These are phyloP conservation scores for Penicillium egyptiacum DNA, from an alignment of 495 filamentous ascomycete genomes.

Conservation along the genomic window DNA sequence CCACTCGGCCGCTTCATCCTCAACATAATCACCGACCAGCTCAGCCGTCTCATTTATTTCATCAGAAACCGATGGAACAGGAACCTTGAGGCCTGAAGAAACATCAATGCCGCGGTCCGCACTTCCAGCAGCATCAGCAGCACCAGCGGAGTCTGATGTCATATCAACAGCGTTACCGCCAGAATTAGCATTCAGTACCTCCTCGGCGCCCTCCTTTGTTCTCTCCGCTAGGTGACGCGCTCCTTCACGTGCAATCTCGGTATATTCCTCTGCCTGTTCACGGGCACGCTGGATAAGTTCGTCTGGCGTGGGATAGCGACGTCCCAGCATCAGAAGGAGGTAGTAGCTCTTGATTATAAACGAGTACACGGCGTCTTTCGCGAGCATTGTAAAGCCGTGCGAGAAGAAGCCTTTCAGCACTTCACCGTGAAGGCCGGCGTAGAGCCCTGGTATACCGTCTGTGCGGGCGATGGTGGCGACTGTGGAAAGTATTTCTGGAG, in stretches of 20 bases:
- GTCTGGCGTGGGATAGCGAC: constrained; percentile 46
- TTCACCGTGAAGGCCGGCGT: constrained; percentile 75
- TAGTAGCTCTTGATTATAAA: constrained; percentile 70
- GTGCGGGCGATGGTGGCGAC: constrained; percentile 61
- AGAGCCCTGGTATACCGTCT: constrained; percentile 70
- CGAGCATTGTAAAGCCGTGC: constrained; percentile 86
- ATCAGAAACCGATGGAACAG: constrained; percentile 15
- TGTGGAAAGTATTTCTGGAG: constrained; percentile 60
- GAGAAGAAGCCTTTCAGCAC: constrained; percentile 82
- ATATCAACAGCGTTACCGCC: constrained; percentile 37
- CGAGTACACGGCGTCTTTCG: constrained; percentile 80
- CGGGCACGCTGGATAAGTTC: constrained; percentile 44
- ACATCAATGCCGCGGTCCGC: constrained; percentile 23
- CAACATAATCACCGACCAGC: constrained; percentile 50
- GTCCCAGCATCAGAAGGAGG: constrained; percentile 36
- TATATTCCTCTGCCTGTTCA: constrained; percentile 46
- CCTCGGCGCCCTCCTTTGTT: constrained; percentile 31
- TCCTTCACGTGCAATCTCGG: constrained; percentile 44
- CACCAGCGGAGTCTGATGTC: constrained; percentile 27
- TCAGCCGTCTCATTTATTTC: constrained; percentile 49
- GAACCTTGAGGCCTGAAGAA: constrained; percentile 24
- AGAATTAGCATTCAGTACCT: constrained; percentile 27
- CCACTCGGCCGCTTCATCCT: constrained; percentile 45
- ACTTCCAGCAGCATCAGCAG: constrained; percentile 8
- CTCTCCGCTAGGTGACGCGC: constrained; percentile 41